Base-by-base conservation (phyloP, 2,329 filamentous ascomycete species). In the Aspergillus calidoustus region DNA sequence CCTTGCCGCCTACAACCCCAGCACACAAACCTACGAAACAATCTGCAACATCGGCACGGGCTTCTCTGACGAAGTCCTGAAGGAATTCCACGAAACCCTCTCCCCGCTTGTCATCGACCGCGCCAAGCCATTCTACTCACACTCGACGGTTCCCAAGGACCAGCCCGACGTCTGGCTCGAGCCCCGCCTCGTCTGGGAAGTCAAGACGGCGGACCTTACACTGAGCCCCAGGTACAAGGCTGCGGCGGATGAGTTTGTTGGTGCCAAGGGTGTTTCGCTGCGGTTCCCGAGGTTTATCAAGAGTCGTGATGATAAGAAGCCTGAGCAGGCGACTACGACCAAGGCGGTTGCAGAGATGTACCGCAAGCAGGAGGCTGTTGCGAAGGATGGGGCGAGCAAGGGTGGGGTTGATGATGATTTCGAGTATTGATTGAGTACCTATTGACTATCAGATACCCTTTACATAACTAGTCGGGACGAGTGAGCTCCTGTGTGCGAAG, bases 111-210 rank as follows among this genome's bases (percentile, higher is more conserved):
- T 90, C 68, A 99, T 99, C 69, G 92, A 96, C 73, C 88, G 89
- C 1, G 87, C 94, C 1, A 99, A 99, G 74, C 95, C 95, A 0
- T 99, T 97, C 77, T 99, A 98, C 79, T 84, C 88, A 1, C 95
- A 99, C 77, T 93, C 91, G 4, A 81, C 84, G 0, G 92, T 91
- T 54, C 88, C 88, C 54, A 94, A 96, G 79, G 93, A 98, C 75
- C 95, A 99, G 76, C 95, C 95, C 1, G 95, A 99, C 76, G 93
- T 99, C 43, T 99, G 95, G 95, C 95, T 99, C 75, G 95, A 99
- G 82, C 92, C 95, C 15, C 88, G 89, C 47, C 89, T 90, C 71
- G 95, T 99, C 1, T 99, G 95, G 95, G 95, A 99, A 79, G 93
- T 99, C 69, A 96, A 94, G 82, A 96, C 94, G 13, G 95, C 95